Evolutionary conservation across 1,284 basidiomycete species (phyloP).

Genomic region (Heterobasidion occidentale): DNA sequence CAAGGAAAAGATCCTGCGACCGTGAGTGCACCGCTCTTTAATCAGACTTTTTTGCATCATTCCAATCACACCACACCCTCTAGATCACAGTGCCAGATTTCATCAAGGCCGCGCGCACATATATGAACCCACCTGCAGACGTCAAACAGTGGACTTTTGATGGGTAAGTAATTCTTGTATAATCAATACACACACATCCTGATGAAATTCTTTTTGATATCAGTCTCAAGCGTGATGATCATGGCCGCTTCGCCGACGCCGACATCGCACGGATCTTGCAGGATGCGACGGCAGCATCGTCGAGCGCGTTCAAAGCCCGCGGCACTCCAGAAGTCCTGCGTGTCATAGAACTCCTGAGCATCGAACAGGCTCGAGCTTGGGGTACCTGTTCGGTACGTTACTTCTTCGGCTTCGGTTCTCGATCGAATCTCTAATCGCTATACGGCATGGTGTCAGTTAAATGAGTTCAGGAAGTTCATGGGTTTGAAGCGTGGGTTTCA

Average conservation of each 20-base stretch:
- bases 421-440: neutral
- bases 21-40: slow-evolving; percentile 16
- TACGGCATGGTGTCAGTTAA: slow-evolving; percentile 28
- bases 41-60: neutral
- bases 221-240: slow-evolving; percentile 43
- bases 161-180: slow-evolving; percentile 26
- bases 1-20: slow-evolving; percentile 28
- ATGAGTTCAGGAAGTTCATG: slow-evolving; percentile 58
- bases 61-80: neutral
- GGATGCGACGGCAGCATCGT: slow-evolving; percentile 55
- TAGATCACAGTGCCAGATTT: slow-evolving; percentile 40
- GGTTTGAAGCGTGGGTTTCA: slow-evolving; percentile 34
- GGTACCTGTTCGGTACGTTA: slow-evolving; percentile 60
- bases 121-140: slow-evolving; percentile 27
- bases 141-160: slow-evolving; percentile 48
- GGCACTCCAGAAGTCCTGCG: slow-evolving; percentile 64
- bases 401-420: neutral
- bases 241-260: slow-evolving; percentile 60
- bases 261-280: slow-evolving; percentile 63
- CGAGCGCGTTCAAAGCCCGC: slow-evolving; percentile 71
- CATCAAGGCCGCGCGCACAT: slow-evolving; percentile 24
- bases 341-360: slow-evolving; percentile 67
- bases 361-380: slow-evolving; percentile 66
- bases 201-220: slow-evolving; percentile 3
- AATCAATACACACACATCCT: neutral